Percentiles rank a stretch among this genome's conserved stretches.
phyloP scores from a whole-genome alignment of 2,329 filamentous ascomycete genomes.

The Colletotrichum agaves region DNA sequence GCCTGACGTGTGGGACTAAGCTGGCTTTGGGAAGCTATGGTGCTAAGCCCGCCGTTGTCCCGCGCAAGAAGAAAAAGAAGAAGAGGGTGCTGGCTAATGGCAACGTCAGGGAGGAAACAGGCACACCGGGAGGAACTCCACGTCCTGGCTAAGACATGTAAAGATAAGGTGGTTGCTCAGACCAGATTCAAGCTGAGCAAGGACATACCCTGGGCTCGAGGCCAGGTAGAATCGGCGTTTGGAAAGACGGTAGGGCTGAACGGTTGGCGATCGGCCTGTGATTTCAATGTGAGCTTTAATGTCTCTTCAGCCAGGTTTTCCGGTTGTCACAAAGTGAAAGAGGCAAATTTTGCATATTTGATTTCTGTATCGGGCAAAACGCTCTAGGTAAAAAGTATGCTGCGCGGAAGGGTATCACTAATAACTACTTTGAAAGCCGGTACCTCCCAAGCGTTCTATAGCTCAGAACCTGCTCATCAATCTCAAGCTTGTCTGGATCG shows the following conservation, averaged over 20 bases:
- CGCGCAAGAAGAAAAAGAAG: constrained; percentile 80
- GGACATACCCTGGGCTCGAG: not conserved
- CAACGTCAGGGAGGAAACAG: constrained; percentile 63
- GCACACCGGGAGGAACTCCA: constrained; percentile 70
- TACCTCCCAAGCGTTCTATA: not conserved
- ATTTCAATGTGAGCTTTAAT: constrained; percentile 8
- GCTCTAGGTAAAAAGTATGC: constrained; percentile 20
- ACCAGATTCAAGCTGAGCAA: not conserved
- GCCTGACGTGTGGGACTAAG: constrained; percentile 84
- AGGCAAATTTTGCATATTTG: not conserved
- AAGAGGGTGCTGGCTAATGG: constrained; percentile 66
- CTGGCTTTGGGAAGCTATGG: constrained; percentile 82
- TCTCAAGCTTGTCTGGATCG: not conserved
- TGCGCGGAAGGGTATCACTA: constrained; percentile 33
- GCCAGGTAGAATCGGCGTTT: constrained; percentile 18
- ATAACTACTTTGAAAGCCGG: not conserved
- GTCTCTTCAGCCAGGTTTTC: not conserved
- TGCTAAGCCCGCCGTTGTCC: constrained; percentile 79
- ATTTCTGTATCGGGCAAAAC: not conserved
- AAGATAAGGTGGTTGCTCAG: constrained; percentile 4
- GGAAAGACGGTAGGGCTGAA: constrained; percentile 11
- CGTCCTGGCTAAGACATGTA: constrained; percentile 48
- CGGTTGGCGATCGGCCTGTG: constrained; percentile 5
- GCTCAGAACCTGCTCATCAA: not conserved
- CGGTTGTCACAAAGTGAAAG: not conserved